Conservation (phyloP, 768 basidiomycete genomes). For the Lactarius quietus region DNA sequence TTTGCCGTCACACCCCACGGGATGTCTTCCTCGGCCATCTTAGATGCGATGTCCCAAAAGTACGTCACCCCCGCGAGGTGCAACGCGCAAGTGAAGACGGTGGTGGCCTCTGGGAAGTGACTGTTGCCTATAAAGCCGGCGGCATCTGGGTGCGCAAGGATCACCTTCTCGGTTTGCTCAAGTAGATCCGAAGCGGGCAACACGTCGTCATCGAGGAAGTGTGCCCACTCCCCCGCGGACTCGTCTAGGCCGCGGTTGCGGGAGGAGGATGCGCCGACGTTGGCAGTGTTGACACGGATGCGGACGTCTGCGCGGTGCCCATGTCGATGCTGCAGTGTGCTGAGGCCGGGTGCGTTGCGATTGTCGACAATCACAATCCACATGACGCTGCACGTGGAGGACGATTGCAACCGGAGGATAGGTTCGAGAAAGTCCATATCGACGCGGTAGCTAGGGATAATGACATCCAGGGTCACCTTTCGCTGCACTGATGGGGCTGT, state of each 20-base stretch:
- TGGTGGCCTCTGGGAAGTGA: slow-evolving; percentile 45
- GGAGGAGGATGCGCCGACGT: slow-evolving; percentile 51
- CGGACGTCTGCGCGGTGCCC: slow-evolving; percentile 47
- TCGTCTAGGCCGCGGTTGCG: slow-evolving; percentile 54
- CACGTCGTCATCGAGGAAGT: slow-evolving; percentile 62
- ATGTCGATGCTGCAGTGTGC: slow-evolving; percentile 40
- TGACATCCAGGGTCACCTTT: slow-evolving; percentile 50
- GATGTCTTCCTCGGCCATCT: slow-evolving; percentile 55
- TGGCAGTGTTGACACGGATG: slow-evolving; percentile 47
- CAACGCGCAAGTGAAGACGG: slow-evolving; percentile 50
- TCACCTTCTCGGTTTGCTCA: slow-evolving; percentile 43
- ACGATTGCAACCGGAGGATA: slow-evolving; percentile 44
- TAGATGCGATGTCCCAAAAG: slow-evolving; percentile 59
- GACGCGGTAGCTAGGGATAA: slow-evolving; percentile 57
- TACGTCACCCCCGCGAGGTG: slow-evolving; percentile 56
- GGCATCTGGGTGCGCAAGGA: slow-evolving; percentile 44
- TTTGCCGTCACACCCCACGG: slow-evolving; percentile 67
- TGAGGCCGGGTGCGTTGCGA: slow-evolving; percentile 42
- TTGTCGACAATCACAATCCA: slow-evolving; percentile 59
- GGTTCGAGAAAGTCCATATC: slow-evolving; percentile 40
- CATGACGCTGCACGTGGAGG: slow-evolving; percentile 45
- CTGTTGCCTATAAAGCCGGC: slow-evolving; percentile 54
- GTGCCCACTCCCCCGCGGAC: slow-evolving; percentile 53
- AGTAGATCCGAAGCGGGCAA: slow-evolving; percentile 42
- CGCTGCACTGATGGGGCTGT: slow-evolving; percentile 29